Percentiles rank a stretch among this genome's conserved stretches.
Evolutionary conservation across 805 yeast genomes (phyloP).

Genomic region (Groenewaldozyma tartarivorans): DNA sequence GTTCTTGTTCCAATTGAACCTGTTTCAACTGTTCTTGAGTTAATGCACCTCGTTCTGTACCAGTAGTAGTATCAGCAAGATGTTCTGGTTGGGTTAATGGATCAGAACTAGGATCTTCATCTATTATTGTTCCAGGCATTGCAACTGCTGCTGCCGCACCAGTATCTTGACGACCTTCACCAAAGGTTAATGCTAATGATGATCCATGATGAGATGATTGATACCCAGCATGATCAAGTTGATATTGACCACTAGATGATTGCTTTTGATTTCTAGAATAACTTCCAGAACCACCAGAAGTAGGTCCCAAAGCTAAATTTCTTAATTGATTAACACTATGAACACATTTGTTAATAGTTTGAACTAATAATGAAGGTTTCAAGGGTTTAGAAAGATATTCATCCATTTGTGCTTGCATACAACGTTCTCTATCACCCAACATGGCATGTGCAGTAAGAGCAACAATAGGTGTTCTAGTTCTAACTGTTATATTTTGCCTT

Average conservation of each 20-base stretch:
- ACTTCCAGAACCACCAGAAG: constrained; percentile 4
- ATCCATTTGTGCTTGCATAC: constrained; percentile 85
- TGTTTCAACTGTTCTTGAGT: neutral
- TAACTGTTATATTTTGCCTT: constrained; percentile 60
- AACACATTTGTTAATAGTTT: constrained; percentile 76
- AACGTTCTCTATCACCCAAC: constrained; percentile 85
- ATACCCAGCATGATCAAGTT: neutral
- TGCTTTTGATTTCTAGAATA: neutral
- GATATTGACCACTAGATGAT: neutral
- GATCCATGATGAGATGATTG: neutral
- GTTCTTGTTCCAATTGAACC: neutral
- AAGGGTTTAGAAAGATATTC: constrained; percentile 83
- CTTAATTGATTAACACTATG: constrained; percentile 36
- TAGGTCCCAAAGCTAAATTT: constrained; percentile 29
- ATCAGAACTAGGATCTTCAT: neutral
- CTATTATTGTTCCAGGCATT: neutral
- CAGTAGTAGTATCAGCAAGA: neutral
- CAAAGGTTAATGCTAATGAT: neutral
- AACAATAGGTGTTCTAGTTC: constrained; percentile 76
- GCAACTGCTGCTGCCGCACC: neutral
- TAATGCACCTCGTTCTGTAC: neutral
- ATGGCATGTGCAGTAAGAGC: constrained; percentile 91
- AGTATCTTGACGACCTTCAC: neutral
- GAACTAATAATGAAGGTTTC: constrained; percentile 73
- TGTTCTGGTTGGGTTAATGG: neutral